A percentile compares a stretch with the other conserved stretches of the same genome.
Conservation (phyloP, 306 rosid genomes). For the Cucumis cinereus region DNA sequence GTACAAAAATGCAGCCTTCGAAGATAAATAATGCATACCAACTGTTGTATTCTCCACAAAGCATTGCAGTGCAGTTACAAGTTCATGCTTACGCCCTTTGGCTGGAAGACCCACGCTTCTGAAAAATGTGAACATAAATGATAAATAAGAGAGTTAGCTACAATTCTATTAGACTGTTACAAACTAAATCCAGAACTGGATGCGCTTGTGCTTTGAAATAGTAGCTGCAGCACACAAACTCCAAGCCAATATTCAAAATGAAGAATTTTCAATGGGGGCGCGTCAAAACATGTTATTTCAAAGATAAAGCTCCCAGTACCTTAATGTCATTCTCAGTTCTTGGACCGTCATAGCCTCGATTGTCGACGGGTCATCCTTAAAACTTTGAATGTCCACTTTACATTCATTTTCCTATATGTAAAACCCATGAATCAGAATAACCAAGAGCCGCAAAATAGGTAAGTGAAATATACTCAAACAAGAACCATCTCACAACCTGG, state of each 20-base stretch:
- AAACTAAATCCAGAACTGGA: not conserved
- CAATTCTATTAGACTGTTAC: not conserved
- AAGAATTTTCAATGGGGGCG: not conserved
- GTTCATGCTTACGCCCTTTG: slow-evolving; percentile 70
- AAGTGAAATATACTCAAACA: not conserved
- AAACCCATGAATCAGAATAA: not conserved
- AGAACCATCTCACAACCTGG: slow-evolving; percentile 25
- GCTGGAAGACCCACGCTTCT: slow-evolving; percentile 59
- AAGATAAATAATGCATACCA: slow-evolving; percentile 27
- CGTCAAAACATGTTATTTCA: not conserved
- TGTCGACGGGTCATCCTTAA: slow-evolving; percentile 41
- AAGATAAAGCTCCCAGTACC: slow-evolving; percentile 30
- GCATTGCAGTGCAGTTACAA: slow-evolving; percentile 58
- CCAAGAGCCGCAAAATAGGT: not conserved
- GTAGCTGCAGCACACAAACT: not conserved
- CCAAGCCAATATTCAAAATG: not conserved
- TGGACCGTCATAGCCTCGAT: slow-evolving; percentile 66
- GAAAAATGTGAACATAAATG: slow-evolving; percentile 26
- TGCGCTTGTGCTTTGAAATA: not conserved
- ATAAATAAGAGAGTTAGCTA: not conserved
- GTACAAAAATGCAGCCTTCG: no score
- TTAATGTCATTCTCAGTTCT: slow-evolving; percentile 55
- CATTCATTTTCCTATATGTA: slow-evolving; percentile 29
- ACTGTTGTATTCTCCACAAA: slow-evolving; percentile 35
- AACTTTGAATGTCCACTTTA: slow-evolving; percentile 42